Conservation (phyloP, 805 yeast species). For the Lachancea waltii region DNA sequence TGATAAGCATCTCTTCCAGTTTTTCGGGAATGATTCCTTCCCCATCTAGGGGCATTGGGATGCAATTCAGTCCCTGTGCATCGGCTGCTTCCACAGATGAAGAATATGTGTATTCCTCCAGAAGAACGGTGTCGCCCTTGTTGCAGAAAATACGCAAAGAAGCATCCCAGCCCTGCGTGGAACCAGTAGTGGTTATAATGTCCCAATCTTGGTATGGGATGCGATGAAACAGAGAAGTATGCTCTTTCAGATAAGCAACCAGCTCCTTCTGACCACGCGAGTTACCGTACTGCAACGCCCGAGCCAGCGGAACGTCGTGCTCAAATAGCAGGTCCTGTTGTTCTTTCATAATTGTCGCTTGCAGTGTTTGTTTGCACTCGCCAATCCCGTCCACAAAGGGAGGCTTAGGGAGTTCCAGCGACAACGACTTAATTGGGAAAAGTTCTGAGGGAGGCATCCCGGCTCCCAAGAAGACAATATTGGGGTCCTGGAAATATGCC, state of each 20-base stretch:
- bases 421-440: slow-evolving; percentile 64
- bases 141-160: slow-evolving; percentile 61
- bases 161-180: slow-evolving; percentile 78
- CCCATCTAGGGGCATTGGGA: slow-evolving; percentile 67
- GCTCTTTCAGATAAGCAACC: slow-evolving; percentile 52
- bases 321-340: slow-evolving; percentile 11
- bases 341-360: slow-evolving; percentile 19
- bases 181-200: slow-evolving; percentile 59
- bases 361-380: slow-evolving; percentile 20
- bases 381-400: slow-evolving; percentile 59
- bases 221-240: slow-evolving; percentile 33
- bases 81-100: slow-evolving; percentile 71
- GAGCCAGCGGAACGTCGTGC: slow-evolving; percentile 51
- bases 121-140: slow-evolving; percentile 66
- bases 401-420: slow-evolving; percentile 52
- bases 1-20: slow-evolving; percentile 46
- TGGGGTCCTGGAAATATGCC: slow-evolving; percentile 53
- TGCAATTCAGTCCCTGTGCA: slow-evolving; percentile 54
- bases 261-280: slow-evolving; percentile 62
- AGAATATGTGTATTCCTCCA: slow-evolving; percentile 70
- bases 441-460: slow-evolving; percentile 73
- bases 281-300: slow-evolving; percentile 72
- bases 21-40: slow-evolving; percentile 65
- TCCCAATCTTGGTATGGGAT: slow-evolving; percentile 57
- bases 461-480: slow-evolving; percentile 70